Percentiles rank a stretch among this genome's conserved stretches.
phyloP scores from a whole-genome alignment of 2,329 filamentous ascomycete genomes.

The Acarospora socialis region DNA sequence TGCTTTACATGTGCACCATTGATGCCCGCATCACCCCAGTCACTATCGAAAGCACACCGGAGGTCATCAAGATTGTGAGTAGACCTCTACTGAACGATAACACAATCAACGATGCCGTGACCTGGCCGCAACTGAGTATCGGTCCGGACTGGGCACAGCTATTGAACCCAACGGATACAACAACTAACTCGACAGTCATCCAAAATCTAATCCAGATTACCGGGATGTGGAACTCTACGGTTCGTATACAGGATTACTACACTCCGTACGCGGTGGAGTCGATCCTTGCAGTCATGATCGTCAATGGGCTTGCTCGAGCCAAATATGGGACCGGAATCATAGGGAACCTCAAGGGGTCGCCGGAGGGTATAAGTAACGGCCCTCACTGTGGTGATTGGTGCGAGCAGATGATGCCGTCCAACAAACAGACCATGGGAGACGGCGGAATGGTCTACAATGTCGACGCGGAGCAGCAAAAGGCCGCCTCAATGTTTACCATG shows the following conservation, averaged over 20 bases:
- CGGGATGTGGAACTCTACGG: neutral
- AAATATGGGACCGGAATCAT: conserved; percentile 3
- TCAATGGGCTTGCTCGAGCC: conserved; percentile 7
- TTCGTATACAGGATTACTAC: neutral
- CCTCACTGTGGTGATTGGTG: neutral
- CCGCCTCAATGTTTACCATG: too few relatives aligned
- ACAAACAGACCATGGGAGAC: conserved; percentile 5
- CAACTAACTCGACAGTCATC: conserved; percentile 5
- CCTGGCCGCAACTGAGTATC: conserved; percentile 6
- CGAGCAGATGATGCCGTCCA: neutral
- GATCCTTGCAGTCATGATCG: conserved; percentile 4
- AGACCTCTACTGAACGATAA: too few relatives aligned
- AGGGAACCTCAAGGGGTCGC: conserved; percentile 5
- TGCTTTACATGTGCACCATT: too few relatives aligned
- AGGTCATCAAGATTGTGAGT: too few relatives aligned
- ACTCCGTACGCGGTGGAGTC: neutral
- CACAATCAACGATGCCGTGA: too few relatives aligned
- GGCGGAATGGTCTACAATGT: too few relatives aligned
- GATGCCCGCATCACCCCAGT: too few relatives aligned
- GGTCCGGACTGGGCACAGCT: conserved; percentile 6
- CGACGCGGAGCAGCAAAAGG: too few relatives aligned
- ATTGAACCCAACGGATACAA: conserved; percentile 5
- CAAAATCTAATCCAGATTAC: neutral
- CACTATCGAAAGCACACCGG: too few relatives aligned
- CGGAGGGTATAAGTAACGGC: too few relatives aligned